A percentile compares a stretch with the other conserved stretches of the same genome.
Conservation (phyloP, 2,329 filamentous ascomycete genomes). For the Alternaria viburni region DNA sequence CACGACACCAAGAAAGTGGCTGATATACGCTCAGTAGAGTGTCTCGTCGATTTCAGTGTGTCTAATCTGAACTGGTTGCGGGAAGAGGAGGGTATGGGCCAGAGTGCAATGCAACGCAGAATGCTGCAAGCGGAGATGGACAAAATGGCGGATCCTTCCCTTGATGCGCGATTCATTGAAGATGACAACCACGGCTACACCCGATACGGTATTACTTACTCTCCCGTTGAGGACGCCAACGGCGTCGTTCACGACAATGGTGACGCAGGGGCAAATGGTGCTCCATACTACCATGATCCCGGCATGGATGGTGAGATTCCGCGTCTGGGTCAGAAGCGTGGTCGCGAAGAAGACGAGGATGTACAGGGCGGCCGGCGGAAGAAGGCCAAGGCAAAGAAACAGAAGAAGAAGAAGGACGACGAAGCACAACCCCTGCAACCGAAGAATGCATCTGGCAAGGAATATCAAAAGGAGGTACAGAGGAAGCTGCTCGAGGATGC, state of each 20-base stretch:
- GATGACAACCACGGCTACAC: slow-evolving; percentile 48
- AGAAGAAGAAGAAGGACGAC: slow-evolving; percentile 48
- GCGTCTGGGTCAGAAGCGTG: slow-evolving; percentile 41
- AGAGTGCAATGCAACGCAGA: slow-evolving; percentile 56
- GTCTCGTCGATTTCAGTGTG: slow-evolving; percentile 85
- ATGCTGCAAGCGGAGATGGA: slow-evolving; percentile 61
- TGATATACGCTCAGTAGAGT: slow-evolving; percentile 88
- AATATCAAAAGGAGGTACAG: slow-evolving; percentile 57
- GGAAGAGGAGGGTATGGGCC: slow-evolving; percentile 54
- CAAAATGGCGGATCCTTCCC: slow-evolving; percentile 54
- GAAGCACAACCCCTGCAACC: slow-evolving; percentile 39
- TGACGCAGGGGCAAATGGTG: slow-evolving; percentile 19
- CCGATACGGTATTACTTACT: slow-evolving; percentile 52
- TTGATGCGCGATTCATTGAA: slow-evolving; percentile 53
- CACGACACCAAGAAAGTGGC: slow-evolving; percentile 91
- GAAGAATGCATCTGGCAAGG: slow-evolving; percentile 53
- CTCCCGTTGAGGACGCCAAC: slow-evolving; percentile 40
- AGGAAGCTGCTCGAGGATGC: slow-evolving; percentile 52
- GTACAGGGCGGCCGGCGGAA: slow-evolving; percentile 25
- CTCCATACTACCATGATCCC: slow-evolving; percentile 34
- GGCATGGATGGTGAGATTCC: slow-evolving; percentile 35
- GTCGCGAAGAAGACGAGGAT: slow-evolving; percentile 35
- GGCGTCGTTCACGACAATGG: slow-evolving; percentile 34
- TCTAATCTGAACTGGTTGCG: slow-evolving; percentile 87
- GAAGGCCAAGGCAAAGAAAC: slow-evolving; percentile 30